Conservation (phyloP, 208 protist genomes). For the Trypanosoma melophagium region DNA sequence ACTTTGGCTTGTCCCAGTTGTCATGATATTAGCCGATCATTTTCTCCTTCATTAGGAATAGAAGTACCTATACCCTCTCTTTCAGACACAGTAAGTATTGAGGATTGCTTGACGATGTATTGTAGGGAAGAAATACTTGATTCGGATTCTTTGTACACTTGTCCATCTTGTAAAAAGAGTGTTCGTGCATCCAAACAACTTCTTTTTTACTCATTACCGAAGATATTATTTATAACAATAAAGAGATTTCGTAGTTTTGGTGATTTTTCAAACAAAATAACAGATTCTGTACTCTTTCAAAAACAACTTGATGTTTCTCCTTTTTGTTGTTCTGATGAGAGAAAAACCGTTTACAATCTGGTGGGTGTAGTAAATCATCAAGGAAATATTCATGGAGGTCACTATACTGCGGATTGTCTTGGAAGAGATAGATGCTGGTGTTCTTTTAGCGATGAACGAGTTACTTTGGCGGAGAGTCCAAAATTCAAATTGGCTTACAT, state of each 20-base stretch:
- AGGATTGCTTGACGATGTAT: constrained; percentile 80
- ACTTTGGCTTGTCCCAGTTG: constrained; percentile 69
- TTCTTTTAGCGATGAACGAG: constrained; percentile 80
- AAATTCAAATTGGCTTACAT: constrained; percentile 75
- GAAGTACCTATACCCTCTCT: constrained; percentile 68
- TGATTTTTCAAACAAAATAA: constrained; percentile 85
- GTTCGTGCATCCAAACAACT: constrained; percentile 80
- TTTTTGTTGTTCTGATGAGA: constrained; percentile 57
- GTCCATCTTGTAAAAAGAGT: constrained; percentile 57
- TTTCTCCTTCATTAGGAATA: constrained; percentile 58
- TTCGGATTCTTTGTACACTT: constrained; percentile 65
- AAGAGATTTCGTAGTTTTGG: constrained; percentile 78
- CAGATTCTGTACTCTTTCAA: constrained; percentile 60
- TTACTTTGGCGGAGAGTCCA: constrained; percentile 34
- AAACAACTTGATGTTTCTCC: constrained; percentile 57
- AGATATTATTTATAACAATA: constrained; percentile 82
- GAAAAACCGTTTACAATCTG: constrained; percentile 68
- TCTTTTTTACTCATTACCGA: constrained; percentile 67
- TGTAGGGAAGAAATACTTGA: constrained; percentile 75
- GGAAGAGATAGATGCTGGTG: constrained; percentile 72
- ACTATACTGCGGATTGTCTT: constrained; percentile 86
- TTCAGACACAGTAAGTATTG: constrained; percentile 33
- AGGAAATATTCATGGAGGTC: constrained; percentile 89
- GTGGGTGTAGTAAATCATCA: constrained; percentile 88
- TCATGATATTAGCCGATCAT: constrained; percentile 52